Evolutionary conservation across 2,329 filamentous ascomycete genomes (phyloP).

Genomic region (Claviceps pusilla): DNA sequence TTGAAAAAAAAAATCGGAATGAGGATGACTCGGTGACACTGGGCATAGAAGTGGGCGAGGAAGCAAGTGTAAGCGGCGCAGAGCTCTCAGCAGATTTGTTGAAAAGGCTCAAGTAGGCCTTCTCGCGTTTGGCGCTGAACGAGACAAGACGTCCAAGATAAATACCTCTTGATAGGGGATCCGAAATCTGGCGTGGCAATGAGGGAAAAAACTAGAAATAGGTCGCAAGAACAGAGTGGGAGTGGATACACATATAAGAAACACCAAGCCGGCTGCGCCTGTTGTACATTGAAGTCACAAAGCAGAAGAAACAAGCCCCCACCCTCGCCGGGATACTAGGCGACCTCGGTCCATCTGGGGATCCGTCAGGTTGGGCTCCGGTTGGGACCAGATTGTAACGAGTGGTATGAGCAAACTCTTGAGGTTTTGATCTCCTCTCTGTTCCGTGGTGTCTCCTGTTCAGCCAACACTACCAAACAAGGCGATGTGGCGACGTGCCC

Average conservation of each 20-base stretch:
- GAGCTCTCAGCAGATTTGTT: not conserved
- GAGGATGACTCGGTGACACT: not conserved
- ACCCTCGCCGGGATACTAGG: slow-evolving; percentile 3
- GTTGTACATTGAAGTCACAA: not conserved
- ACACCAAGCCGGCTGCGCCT: slow-evolving; percentile 7
- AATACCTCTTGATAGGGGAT: not conserved
- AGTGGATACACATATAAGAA: slow-evolving; percentile 22
- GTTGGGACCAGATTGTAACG: slow-evolving; percentile 18
- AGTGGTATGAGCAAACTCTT: slow-evolving; percentile 14
- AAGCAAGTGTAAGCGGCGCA: not conserved
- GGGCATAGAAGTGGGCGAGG: not conserved
- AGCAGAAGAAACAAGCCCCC: slow-evolving; percentile 2
- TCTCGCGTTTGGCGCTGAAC: not conserved
- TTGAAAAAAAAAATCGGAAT: not conserved
- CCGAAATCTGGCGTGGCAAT: not conserved
- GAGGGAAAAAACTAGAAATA: slow-evolving; percentile 8
- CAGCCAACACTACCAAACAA: slow-evolving; percentile 3
- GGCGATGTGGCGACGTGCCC: slow-evolving; percentile 8
- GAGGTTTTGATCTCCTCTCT: slow-evolving; percentile 8
- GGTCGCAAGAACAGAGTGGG: slow-evolving; percentile 11
- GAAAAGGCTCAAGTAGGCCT: not conserved
- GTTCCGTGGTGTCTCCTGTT: not conserved
- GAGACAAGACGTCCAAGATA: not conserved
- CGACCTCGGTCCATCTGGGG: slow-evolving; percentile 7
- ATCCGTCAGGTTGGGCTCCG: slow-evolving; percentile 9